Evolutionary conservation across 768 basidiomycete species (phyloP).

Genomic region (Guyanaporus albipodus): DNA sequence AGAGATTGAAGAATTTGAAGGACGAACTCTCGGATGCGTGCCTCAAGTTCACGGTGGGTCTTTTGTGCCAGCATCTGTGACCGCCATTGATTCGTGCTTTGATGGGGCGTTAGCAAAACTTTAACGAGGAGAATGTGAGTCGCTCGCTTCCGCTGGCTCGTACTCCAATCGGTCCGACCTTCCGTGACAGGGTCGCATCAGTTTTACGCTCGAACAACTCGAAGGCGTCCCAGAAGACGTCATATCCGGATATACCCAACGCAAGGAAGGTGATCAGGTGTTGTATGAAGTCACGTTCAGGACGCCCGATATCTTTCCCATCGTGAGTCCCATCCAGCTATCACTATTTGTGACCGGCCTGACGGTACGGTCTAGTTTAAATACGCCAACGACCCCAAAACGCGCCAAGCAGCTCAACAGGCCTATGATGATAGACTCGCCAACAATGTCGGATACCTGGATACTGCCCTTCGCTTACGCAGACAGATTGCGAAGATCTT

Average conservation of each 20-base stretch:
- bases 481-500: slow-evolving; percentile 64
- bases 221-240: slow-evolving; percentile 81
- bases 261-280: slow-evolving; percentile 52
- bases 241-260: slow-evolving; percentile 70
- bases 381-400: slow-evolving; percentile 67
- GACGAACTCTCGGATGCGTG: slow-evolving; percentile 75
- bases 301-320: slow-evolving; percentile 76
- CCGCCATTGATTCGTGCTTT: not conserved
- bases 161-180: slow-evolving; percentile 3
- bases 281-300: slow-evolving; percentile 76
- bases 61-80: slow-evolving; percentile 1
- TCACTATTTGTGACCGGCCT: not conserved
- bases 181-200: slow-evolving; percentile 47
- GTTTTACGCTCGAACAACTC: slow-evolving; percentile 69
- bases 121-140: slow-evolving; percentile 80
- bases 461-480: slow-evolving; percentile 65
- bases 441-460: slow-evolving; percentile 67
- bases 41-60: slow-evolving; percentile 67
- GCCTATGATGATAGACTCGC: slow-evolving; percentile 65
- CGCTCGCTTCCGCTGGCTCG: not conserved
- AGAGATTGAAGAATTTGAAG: slow-evolving; percentile 55
- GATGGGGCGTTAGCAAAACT: slow-evolving; percentile 67
- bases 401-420: slow-evolving; percentile 61
- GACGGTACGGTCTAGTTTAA: slow-evolving; percentile 56
- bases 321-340: slow-evolving; percentile 42